These are phyloP conservation scores for Fusarium sp. DNA, from an alignment of 2,329 filamentous ascomycete genomes.

Conservation along the genomic window DNA sequence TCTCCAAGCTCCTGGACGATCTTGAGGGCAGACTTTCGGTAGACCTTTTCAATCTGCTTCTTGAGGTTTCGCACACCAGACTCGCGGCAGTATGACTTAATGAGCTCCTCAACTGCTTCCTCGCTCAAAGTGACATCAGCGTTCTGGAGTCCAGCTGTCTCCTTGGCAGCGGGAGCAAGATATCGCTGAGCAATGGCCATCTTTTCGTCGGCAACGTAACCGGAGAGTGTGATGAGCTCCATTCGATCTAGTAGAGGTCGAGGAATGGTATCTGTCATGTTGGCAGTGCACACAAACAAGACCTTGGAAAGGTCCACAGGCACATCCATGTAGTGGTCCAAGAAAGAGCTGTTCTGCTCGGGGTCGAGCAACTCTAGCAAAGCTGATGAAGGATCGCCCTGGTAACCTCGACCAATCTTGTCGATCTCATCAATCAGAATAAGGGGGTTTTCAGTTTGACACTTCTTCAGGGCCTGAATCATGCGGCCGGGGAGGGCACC, in stretches of 20 bases:
- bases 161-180: slow-evolving; percentile 92
- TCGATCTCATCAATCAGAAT: slow-evolving; percentile 98
- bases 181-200: slow-evolving; percentile 98
- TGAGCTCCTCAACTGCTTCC: slow-evolving; percentile 93
- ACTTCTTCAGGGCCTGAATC: slow-evolving; percentile 98
- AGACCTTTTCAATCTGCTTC: slow-evolving; percentile 99
- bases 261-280: slow-evolving; percentile 98
- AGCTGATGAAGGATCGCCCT: slow-evolving; percentile 95
- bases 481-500: slow-evolving; percentile 95
- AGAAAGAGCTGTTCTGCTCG: slow-evolving; percentile 96
- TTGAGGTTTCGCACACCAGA: slow-evolving; percentile 97
- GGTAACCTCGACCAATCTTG: slow-evolving; percentile 96
- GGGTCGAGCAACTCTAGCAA: slow-evolving; percentile 94
- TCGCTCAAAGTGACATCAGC: slow-evolving; percentile 90
- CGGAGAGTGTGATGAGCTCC: slow-evolving; percentile 96
- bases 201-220: slow-evolving; percentile 98
- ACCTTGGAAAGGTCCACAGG: slow-evolving; percentile 98
- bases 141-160: slow-evolving; percentile 88
- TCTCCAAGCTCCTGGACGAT: slow-evolving; percentile 96
- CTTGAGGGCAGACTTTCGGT: slow-evolving; percentile 95
- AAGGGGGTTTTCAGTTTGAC: slow-evolving; percentile 96
- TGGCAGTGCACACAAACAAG: slow-evolving; percentile 97
- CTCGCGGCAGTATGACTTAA: slow-evolving; percentile 98
- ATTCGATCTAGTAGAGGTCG: slow-evolving; percentile 94
- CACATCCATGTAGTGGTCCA: slow-evolving; percentile 99